Evolutionary conservation across 345 rosid species (phyloP), one percentile per base, ranked within the genome.

Genomic region (Ricinus communis): DNA sequence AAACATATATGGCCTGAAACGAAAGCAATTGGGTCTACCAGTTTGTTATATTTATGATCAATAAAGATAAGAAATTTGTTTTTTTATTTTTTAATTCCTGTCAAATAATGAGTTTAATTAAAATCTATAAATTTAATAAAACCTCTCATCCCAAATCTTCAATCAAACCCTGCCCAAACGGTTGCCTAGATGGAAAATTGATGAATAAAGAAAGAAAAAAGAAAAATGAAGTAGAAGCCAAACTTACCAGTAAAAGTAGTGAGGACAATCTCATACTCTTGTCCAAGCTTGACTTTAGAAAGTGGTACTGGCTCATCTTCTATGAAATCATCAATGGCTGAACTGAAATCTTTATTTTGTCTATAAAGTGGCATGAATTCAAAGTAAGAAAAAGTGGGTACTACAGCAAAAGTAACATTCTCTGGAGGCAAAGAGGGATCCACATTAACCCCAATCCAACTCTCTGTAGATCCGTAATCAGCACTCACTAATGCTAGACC

Each of bases 401-500:
- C 66, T 10, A 88, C 95, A 0, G 96, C 90, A 74, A 90, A 94
- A 74, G 88, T 84, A 38, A 88, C 98, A 10, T 81, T 73, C 71
- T 91, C 96, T 11, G 97, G 92, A 0, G 87, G 86, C 74, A 81
- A 77, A 65, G 56, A 74, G 24, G 97, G 96, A 79, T 88, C 96
- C 72, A 91, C 80, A 68, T 94, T 94, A 57, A 85, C 97, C 36
- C 98, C 98, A 6, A 94, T 94, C 97, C 98, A 94, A 64, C 98
- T 86, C 85, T 94, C 98, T 0, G 96, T 91, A 3, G 98, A 87
- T 6, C 98, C 98, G 50, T 94, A 94, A 64, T 94, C 98, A 31
- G 90, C 98, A 67, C 95, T 84, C 40, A 90, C 91, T 50, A 94
- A 73, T 45, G 97, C 89, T 79, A 94, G 76, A n/a, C 69, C 83